These are phyloP conservation scores for Rubia yunnanensis DNA, from an alignment of 257 asterid species.

Conservation along the genomic window DNA sequence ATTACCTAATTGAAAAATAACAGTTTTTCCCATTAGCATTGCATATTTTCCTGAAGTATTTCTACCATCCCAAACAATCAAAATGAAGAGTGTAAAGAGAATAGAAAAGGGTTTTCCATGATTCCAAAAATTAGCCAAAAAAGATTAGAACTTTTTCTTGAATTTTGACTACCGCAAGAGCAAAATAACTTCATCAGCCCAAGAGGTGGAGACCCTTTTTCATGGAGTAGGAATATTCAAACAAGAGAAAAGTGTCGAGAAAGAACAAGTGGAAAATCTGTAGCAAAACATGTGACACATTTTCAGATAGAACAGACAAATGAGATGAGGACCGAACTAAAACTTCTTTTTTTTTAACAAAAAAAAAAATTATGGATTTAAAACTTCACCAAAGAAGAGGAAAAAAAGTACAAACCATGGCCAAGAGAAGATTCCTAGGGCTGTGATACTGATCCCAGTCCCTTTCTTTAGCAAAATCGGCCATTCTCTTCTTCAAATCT, in stretches of 20 bases:
- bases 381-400: background rate
- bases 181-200: background rate
- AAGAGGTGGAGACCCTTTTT: background rate
- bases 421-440: constrained; percentile 54
- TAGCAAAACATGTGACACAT: constrained; percentile 2
- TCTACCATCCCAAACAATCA: background rate
- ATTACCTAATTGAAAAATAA: background rate
- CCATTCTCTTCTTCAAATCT: constrained; percentile 35
- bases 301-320: background rate
- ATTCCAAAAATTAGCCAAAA: background rate
- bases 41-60: background rate
- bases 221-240: background rate
- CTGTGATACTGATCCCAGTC: constrained; percentile 55
- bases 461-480: constrained; percentile 44
- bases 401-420: constrained; percentile 28
- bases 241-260: background rate
- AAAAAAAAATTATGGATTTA: background rate
- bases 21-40: background rate
- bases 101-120: too few relatives aligned
- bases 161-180: background rate
- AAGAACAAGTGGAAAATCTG: background rate
- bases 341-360: background rate
- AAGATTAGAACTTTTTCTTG: constrained; percentile 3
- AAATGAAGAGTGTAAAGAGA: background rate
- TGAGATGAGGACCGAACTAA: background rate